These are phyloP conservation scores for Hymenoscyphus repandus DNA, from an alignment of 2,329 filamentous ascomycete species.

Conservation along the genomic window DNA sequence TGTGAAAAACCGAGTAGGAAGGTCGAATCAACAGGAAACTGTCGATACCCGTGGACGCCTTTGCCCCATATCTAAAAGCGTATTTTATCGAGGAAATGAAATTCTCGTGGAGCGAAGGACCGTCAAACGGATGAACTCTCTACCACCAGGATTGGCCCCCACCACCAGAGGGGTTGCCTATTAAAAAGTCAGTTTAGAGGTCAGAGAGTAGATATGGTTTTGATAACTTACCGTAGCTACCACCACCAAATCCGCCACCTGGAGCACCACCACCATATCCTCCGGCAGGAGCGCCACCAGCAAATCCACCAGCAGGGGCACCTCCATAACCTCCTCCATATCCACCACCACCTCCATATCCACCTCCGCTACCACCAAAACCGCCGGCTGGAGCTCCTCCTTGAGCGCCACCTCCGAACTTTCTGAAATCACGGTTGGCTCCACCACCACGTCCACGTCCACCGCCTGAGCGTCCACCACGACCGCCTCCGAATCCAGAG, in stretches of 20 bases:
- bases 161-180: constrained; percentile 46
- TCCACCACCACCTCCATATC: constrained; percentile 51
- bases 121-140: constrained; percentile 20
- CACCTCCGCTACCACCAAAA: constrained; percentile 40
- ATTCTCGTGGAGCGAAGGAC: constrained; percentile 21
- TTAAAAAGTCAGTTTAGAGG: neutral
- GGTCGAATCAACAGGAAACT: constrained; percentile 17
- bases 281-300: constrained; percentile 42
- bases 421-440: constrained; percentile 86
- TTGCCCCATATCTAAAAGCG: constrained; percentile 16
- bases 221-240: constrained; percentile 35
- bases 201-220: neutral
- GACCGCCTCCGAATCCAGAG: constrained; percentile 66
- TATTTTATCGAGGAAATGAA: constrained; percentile 7
- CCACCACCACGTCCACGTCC: constrained; percentile 64
- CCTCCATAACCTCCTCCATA: constrained; percentile 40
- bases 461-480: constrained; percentile 60
- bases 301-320: constrained; percentile 32
- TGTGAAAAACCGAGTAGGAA: constrained; percentile 10
- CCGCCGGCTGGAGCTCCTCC: constrained; percentile 42
- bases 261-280: constrained; percentile 53
- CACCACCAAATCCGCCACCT: constrained; percentile 51
- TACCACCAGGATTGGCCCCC: constrained; percentile 53
- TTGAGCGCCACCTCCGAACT: constrained; percentile 54
- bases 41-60: constrained; percentile 26